A percentile compares a stretch with the other conserved stretches of the same genome.
Evolutionary conservation across 2,329 filamentous ascomycete genomes (phyloP).

Genomic region (Trichophyton equinum): DNA sequence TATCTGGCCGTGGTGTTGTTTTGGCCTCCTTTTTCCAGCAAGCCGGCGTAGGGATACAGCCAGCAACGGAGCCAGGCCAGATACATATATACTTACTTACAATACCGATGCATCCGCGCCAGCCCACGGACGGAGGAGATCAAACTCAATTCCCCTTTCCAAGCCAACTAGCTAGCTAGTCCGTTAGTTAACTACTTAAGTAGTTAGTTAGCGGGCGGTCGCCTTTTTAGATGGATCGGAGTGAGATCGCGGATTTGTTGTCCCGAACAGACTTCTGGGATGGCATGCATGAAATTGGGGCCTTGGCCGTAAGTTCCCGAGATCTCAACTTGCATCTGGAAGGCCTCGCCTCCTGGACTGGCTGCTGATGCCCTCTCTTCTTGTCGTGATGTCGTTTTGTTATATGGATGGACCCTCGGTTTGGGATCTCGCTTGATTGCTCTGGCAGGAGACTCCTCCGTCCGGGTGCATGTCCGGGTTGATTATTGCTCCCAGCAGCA

Average conservation of each 20-base stretch:
- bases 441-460: too few relatives aligned
- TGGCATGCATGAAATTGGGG: conserved; percentile 1
- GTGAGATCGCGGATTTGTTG: neutral
- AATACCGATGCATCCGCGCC: neutral
- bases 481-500: neutral
- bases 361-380: neutral
- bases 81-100: neutral
- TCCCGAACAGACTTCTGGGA: neutral
- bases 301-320: neutral
- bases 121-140: neutral
- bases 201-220: too few relatives aligned
- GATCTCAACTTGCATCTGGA: neutral
- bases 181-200: neutral
- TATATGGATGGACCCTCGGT: too few relatives aligned
- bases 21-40: neutral
- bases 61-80: neutral
- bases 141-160: conserved; percentile 1
- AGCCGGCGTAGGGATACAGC: neutral
- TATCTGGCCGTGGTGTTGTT: neutral
- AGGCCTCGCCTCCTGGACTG: neutral
- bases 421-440: neutral
- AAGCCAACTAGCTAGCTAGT: neutral
- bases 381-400: neutral
- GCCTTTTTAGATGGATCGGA: neutral
- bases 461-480: neutral